These are phyloP conservation scores for Plasmodium fragile DNA, from an alignment of 169 alveolate genomes.

Conservation along the genomic window DNA sequence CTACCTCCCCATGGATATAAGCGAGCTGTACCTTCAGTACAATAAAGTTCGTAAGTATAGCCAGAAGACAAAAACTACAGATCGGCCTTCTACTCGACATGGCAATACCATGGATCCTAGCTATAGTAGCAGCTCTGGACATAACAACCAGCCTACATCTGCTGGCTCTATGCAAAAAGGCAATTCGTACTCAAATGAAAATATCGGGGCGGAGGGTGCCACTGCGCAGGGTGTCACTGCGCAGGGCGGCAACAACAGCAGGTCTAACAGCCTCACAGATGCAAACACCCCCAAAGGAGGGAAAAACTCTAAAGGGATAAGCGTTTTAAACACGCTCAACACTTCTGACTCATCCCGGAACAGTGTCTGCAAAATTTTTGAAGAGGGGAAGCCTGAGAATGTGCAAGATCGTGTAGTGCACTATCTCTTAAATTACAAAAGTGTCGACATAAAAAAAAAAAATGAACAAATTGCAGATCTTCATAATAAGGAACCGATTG, in stretches of 20 bases:
- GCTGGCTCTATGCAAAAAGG: not conserved
- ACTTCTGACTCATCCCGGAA: not conserved
- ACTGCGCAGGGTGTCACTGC: not conserved
- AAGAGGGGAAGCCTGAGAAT: constrained; percentile 3
- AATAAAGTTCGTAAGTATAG: not conserved
- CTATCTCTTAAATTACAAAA: constrained; percentile 5
- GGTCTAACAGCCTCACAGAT: not conserved
- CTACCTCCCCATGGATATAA: constrained; percentile 36
- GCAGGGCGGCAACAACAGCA: not conserved
- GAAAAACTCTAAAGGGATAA: not conserved
- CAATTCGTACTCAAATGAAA: not conserved
- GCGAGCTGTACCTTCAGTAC: not conserved
- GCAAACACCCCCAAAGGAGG: not conserved
- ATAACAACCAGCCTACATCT: not conserved
- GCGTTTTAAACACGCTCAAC: not conserved
- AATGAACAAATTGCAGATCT: constrained; percentile 9
- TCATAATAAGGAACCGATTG: constrained; percentile 30
- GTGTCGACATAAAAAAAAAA: constrained; percentile 52
- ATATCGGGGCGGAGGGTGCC: not conserved
- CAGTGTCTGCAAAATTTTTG: constrained; percentile 2
- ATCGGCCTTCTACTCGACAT: not conserved
- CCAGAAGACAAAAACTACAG: not conserved
- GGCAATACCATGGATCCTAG: not conserved
- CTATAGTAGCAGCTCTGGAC: not conserved
- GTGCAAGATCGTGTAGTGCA: constrained; percentile 9